phyloP scores from a whole-genome alignment of 768 basidiomycete species.

The Boletus tomentosulus region DNA sequence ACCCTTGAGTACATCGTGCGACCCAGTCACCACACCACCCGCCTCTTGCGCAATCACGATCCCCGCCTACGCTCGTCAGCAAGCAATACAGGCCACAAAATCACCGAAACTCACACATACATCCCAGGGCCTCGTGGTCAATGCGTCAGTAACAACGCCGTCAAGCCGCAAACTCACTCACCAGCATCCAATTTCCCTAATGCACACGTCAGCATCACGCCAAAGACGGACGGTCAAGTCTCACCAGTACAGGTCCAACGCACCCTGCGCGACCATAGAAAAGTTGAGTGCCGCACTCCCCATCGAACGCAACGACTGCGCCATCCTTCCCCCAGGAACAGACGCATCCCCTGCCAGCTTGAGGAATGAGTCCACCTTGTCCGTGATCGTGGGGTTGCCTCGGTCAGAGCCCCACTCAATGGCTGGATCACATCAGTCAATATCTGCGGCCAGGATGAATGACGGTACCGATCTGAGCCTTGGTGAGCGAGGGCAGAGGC shows the following conservation, averaged over 20 bases:
- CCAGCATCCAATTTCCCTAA: slow-evolving; percentile 80
- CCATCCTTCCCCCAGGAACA: slow-evolving; percentile 74
- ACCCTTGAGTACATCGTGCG: slow-evolving; percentile 41
- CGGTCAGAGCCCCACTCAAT: slow-evolving; percentile 91
- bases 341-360: slow-evolving; percentile 70
- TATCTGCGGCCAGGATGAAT: neutral
- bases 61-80: slow-evolving; percentile 51
- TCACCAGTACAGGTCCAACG: slow-evolving; percentile 83
- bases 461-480: slow-evolving; percentile 60
- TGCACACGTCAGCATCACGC: neutral
- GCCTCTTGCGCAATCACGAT: slow-evolving; percentile 90
- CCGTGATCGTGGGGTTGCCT: slow-evolving; percentile 42
- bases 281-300: slow-evolving; percentile 85
- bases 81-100: neutral
- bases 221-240: slow-evolving; percentile 16
- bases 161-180: slow-evolving; percentile 24
- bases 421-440: slow-evolving; percentile 36
- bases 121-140: slow-evolving; percentile 65
- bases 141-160: neutral
- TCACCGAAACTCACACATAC: slow-evolving; percentile 52
- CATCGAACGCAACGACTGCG: slow-evolving; percentile 75
- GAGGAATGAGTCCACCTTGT: slow-evolving; percentile 65
- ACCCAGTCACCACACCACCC: slow-evolving; percentile 76
- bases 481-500: slow-evolving; percentile 62
- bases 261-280: slow-evolving; percentile 83